These are phyloP conservation scores for Aphanomyces euteiches DNA, from an alignment of 352 stramenopile genomes.

Conservation along the genomic window DNA sequence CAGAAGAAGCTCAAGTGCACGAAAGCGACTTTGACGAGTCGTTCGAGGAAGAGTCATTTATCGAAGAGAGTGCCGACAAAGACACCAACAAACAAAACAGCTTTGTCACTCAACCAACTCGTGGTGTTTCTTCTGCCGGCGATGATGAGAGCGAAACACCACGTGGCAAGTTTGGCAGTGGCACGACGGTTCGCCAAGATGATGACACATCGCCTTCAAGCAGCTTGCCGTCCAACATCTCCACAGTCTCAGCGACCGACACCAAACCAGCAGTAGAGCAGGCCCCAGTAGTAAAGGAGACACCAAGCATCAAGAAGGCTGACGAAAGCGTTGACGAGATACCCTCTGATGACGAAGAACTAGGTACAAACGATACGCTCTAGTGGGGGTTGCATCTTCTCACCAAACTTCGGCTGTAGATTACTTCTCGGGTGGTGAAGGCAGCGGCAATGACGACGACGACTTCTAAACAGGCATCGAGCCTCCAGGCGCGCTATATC, in stretches of 20 bases:
- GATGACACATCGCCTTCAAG: no score
- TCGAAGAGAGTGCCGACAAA: conserved; percentile 59
- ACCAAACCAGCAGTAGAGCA: no score
- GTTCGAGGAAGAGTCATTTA: conserved; percentile 65
- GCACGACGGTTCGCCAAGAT: not conserved
- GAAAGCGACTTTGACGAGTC: conserved; percentile 37
- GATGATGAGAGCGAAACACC: conserved; percentile 2
- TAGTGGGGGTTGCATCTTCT: not conserved
- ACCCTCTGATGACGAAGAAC: conserved; percentile 25
- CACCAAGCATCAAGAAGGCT: not conserved
- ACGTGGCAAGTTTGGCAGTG: conserved; percentile 9
- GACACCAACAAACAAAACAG: conserved; percentile 45
- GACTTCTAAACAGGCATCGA: conserved; percentile 51
- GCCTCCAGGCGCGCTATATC: not conserved
- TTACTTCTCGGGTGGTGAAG: conserved; percentile 29
- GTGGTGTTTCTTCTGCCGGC: not conserved
- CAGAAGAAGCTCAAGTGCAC: conserved; percentile 57
- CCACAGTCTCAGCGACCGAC: no score
- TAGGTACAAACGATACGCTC: conserved; percentile 5
- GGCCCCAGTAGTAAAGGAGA: not conserved
- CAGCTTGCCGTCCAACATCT: no score
- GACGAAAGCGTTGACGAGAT: conserved; percentile 29
- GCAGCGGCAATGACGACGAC: conserved; percentile 52
- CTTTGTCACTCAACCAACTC: not conserved
- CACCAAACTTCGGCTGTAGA: conserved; percentile 4